A percentile compares a stretch with the other conserved stretches of the same genome.
phyloP scores from a whole-genome alignment of 306 rosid species.

The Nissolia schottii region DNA sequence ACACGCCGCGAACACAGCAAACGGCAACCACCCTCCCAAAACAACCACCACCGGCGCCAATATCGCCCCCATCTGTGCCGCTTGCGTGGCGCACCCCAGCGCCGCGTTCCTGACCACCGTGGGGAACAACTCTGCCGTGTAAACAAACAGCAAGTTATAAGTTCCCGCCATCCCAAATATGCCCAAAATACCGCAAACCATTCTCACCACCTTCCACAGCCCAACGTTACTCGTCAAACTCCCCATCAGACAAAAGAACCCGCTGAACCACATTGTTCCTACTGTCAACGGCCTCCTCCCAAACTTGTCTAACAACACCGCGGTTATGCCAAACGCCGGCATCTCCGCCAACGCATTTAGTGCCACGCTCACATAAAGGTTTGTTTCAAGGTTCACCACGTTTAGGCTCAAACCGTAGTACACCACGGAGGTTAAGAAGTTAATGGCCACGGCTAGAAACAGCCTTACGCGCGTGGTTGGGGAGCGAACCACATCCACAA shows the following conservation, averaged over 20 bases:
- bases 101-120: slow-evolving; percentile 91
- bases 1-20: slow-evolving; percentile 60
- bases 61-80: slow-evolving; percentile 83
- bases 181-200: slow-evolving; percentile 72
- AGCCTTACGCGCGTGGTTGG: slow-evolving; percentile 62
- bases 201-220: slow-evolving; percentile 46
- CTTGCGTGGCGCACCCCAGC: slow-evolving; percentile 64
- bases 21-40: slow-evolving; percentile 65
- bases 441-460: slow-evolving; percentile 52
- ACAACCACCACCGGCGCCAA: slow-evolving; percentile 87
- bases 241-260: slow-evolving; percentile 61
- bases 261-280: slow-evolving; percentile 85
- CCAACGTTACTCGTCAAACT: slow-evolving; percentile 39
- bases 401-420: slow-evolving; percentile 83
- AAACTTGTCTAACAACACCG: slow-evolving; percentile 50
- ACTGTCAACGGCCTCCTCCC: slow-evolving; percentile 57
- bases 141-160: slow-evolving; percentile 70
- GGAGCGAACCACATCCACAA: slow-evolving; percentile 52
- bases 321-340: slow-evolving; percentile 80
- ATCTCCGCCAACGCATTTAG: slow-evolving; percentile 79
- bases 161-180: slow-evolving; percentile 95
- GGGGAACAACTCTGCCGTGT: slow-evolving; percentile 78
- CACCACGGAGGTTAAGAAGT: slow-evolving; percentile 61
- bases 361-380: slow-evolving; percentile 65
- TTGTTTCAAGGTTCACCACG: slow-evolving; percentile 61